These are phyloP conservation scores for Pyricularia pennisetigena DNA, from an alignment of 2,329 filamentous ascomycete genomes.

Conservation along the genomic window DNA sequence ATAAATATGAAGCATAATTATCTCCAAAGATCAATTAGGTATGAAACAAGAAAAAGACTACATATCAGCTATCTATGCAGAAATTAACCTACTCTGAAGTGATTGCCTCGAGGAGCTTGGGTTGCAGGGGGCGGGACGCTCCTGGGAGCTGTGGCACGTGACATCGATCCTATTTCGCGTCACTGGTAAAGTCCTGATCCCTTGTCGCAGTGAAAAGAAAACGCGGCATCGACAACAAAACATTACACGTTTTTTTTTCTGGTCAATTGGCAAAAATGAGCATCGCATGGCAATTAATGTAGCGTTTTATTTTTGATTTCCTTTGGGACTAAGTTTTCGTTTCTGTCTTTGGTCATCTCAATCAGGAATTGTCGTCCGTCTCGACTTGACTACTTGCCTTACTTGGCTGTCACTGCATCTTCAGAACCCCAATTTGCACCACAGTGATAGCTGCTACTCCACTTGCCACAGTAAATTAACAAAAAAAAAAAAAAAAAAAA, in stretches of 20 bases:
- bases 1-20: neutral
- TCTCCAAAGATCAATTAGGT: too few relatives aligned
- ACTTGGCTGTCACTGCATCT: neutral
- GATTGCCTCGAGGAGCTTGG: neutral
- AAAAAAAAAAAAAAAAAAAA: neutral
- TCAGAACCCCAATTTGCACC: neutral
- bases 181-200: neutral
- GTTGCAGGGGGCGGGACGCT: neutral
- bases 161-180: slow-evolving; percentile 2
- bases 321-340: neutral
- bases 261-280: neutral
- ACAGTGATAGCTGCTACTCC: neutral
- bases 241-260: neutral
- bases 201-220: neutral
- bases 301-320: neutral
- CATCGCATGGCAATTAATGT: neutral
- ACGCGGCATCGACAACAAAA: neutral
- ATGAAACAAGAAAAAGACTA: too few relatives aligned
- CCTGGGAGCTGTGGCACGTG: neutral
- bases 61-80: neutral
- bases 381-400: neutral
- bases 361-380: neutral
- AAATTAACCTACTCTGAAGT: neutral
- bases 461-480: neutral
- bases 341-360: neutral